These are phyloP conservation scores for Malus fusca DNA, from an alignment of 306 rosid genomes.

Conservation along the genomic window DNA sequence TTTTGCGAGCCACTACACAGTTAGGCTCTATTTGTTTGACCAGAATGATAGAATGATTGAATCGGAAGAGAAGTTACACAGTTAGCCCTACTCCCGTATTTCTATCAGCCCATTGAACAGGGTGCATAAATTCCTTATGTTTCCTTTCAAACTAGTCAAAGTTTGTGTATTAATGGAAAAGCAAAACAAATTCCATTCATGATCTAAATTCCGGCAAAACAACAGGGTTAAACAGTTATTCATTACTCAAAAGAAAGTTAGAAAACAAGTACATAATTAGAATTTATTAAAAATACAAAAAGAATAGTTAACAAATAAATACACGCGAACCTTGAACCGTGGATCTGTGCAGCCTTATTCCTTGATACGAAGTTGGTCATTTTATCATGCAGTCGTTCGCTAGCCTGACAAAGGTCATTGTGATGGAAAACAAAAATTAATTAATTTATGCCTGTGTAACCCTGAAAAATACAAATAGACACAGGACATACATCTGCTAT, in stretches of 20 bases:
- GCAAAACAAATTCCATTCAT: background rate
- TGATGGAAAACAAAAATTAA: slow-evolving; percentile 7
- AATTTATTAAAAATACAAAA: background rate
- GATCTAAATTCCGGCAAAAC: background rate
- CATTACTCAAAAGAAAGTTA: background rate
- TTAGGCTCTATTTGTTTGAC: background rate
- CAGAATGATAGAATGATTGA: no score
- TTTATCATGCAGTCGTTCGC: slow-evolving; percentile 82
- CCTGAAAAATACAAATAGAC: background rate
- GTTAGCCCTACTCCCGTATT: no score
- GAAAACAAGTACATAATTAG: background rate
- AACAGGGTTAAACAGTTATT: background rate
- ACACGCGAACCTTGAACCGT: slow-evolving; percentile 64
- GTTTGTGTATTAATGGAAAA: no score
- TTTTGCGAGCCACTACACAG: background rate
- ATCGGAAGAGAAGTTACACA: background rate
- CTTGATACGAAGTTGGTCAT: slow-evolving; percentile 79
- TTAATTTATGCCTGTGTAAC: background rate
- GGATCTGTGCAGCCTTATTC: slow-evolving; percentile 93
- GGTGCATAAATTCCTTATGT: no score
- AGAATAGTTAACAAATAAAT: slow-evolving; percentile 8
- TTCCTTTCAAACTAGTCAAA: no score
- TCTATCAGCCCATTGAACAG: no score
- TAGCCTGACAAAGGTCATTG: slow-evolving; percentile 58
- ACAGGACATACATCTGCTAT: slow-evolving; percentile 72